Evolutionary conservation across 208 protist genomes (phyloP), one percentile per base, ranked within the genome.

Genomic region (Crithidia thermophila): DNA sequence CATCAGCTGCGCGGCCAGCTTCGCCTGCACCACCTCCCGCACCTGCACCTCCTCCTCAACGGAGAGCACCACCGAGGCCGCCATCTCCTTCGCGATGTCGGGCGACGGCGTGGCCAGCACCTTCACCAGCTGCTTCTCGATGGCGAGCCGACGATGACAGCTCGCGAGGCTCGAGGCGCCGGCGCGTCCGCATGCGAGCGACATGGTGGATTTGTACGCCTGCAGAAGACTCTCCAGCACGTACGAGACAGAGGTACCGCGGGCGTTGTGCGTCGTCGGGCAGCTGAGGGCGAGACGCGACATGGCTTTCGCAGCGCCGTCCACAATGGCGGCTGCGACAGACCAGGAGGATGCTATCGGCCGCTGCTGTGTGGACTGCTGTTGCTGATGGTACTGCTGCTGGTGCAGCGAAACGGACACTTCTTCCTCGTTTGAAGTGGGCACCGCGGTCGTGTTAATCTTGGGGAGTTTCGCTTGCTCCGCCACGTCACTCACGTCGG

Each of bases 31-130:
- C 1, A 46, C 43, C 18, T 73, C 67, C n/a, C 85, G 84, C 56
- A 93, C 85, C 23, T 71, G n/a, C 0, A 16, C 52, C 28, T 88
- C 76, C 16, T 79, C 81, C 53, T 95, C 90, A 33, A 84, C 64
- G 3, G 90, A 93, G 11, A 94, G 55, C 31, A 91, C 67, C 11
- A 90, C 82, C 11, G 85, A 66, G 23, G 82, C 80, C 0, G 80
- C 81, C 46, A 94, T 65, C 71, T 92, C 89, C 42, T 79, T 70
- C 16, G 61, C 55, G 31, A 94, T 68, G 64, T 85, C 80, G 21
- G 67, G 39, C 25, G 75, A 75, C 11, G 84, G 87, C 13, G 53
- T 49, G 25, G 79, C 51, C 7, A 90, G 62, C 14, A 93, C 75
- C 61, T 82, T 84, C 55, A 70, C 62, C 23, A 93, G 67, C 56